A percentile compares a stretch with the other conserved stretches of the same genome.
Evolutionary conservation across 1,284 basidiomycete genomes (phyloP).

Genomic region (Fomitopsis betulina): DNA sequence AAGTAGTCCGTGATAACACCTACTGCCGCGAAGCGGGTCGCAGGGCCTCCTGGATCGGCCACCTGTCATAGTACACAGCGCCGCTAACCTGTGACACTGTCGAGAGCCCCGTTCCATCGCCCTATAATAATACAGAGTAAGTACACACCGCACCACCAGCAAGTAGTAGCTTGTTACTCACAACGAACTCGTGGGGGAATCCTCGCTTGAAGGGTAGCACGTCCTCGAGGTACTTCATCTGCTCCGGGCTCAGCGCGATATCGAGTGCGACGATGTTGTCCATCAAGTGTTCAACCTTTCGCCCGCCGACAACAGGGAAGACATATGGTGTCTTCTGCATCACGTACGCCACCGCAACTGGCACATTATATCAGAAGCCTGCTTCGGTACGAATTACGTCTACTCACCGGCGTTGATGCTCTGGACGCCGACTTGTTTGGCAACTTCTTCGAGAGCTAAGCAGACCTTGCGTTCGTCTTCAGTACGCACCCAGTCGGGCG

Average conservation of each 20-base stretch:
- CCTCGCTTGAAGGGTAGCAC: conserved; percentile 37
- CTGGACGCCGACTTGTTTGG: conserved; percentile 33
- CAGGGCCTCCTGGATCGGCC: conserved; percentile 12
- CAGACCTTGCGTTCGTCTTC: conserved; percentile 36
- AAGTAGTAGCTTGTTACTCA: conserved; percentile 21
- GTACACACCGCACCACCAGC: background rate
- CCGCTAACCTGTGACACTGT: conserved; percentile 3
- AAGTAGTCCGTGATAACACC: too few relatives aligned
- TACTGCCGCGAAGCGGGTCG: conserved; percentile 6
- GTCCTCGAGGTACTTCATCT: conserved; percentile 41
- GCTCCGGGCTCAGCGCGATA: conserved; percentile 36
- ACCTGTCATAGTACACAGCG: conserved; percentile 8
- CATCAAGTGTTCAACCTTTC: conserved; percentile 46
- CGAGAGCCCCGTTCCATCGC: conserved; percentile 10
- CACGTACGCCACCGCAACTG: conserved; percentile 44
- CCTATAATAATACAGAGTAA: conserved; percentile 4
- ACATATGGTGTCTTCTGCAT: conserved; percentile 34
- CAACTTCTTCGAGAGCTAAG: conserved; percentile 41
- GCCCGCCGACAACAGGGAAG: conserved; percentile 35
- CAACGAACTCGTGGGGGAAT: conserved; percentile 37
- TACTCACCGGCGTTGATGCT: conserved; percentile 18
- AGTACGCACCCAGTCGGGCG: conserved; percentile 35
- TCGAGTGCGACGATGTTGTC: conserved; percentile 44
- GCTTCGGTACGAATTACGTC: conserved; percentile 18
- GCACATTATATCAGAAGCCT: too few relatives aligned